Evolutionary conservation across 257 asterid genomes (phyloP), one percentile per base, ranked within the genome.

Genomic region (Penstemon barbatus): DNA sequence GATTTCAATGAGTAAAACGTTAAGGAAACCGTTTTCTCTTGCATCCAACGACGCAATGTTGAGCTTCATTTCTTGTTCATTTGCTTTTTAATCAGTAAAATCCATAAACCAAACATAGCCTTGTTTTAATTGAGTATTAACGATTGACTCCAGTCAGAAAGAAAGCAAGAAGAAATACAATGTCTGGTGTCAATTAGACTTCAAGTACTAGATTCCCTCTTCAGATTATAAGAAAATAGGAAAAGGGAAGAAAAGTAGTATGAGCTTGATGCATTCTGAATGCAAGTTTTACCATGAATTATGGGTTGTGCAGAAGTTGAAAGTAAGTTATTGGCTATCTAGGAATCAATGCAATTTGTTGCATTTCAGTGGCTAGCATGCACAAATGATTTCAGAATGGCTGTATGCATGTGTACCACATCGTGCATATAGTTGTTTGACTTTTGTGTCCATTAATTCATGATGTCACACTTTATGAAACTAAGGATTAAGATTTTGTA

Each of bases 221-320:
- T 7, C 19, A 25, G 33, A 25, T 25, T 25, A 25, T 25, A 25
- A 25, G 33, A 25, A 25, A 25, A 25, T 25, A 25, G 33, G 52
- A 36, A 25, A 46, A 65, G 7, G 4, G 6, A 4, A 15, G 7
- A 55, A 11, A 3, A 48, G 3, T 44, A 33, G 40, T 9, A 63
- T 43, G 65, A 66, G 65, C 57, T 63, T 57, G 59, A 57, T 69
- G 63, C 8, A 18, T 33, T 60, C 61, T 52, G 46, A 49, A 46
- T 13, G 5, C 0, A 9, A 53, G 38, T 25, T 41, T 33, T 49
- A 43, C 52, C 19, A 4, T 3, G 9, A 25, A 48, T 60, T 40
- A 44, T 46, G 69, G 37, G 48, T 38, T 54, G 52, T 60, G 60
- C 55, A 12, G 67, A 73, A 43, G 51, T 18, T 57, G 57, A 7